Evolutionary conservation across 2,329 filamentous ascomycete genomes (phyloP).

Genomic region (Chaetomium olivaceum): DNA sequence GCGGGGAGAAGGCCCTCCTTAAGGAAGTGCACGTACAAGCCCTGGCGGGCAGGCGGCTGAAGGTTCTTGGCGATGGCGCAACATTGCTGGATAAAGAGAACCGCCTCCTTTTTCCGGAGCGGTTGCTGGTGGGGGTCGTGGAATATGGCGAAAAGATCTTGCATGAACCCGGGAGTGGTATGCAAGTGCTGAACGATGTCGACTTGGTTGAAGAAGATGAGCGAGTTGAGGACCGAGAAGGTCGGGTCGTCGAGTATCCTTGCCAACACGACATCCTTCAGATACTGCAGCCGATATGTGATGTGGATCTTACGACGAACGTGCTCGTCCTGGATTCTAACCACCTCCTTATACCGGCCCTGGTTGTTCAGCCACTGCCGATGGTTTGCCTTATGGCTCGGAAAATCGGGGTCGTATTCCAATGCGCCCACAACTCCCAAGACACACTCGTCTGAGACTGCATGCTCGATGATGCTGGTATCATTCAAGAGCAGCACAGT

Average conservation of each 20-base stretch:
- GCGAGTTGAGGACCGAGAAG: constrained; percentile 93
- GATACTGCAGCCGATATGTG: constrained; percentile 91
- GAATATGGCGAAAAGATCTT: constrained; percentile 87
- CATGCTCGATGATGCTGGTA: constrained; percentile 88
- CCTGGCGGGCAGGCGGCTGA: constrained; percentile 77
- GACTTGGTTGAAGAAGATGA: constrained; percentile 99
- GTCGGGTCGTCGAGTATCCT: constrained; percentile 96
- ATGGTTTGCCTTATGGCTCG: constrained; percentile 95
- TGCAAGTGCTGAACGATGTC: constrained; percentile 97
- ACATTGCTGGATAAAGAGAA: constrained; percentile 95
- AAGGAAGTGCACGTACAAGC: constrained; percentile 87
- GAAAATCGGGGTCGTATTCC: constrained; percentile 98
- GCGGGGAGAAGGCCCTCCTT: constrained; percentile 82
- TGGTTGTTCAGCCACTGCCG: constrained; percentile 87
- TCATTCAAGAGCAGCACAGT: constrained; percentile 92
- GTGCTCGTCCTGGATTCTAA: constrained; percentile 79
- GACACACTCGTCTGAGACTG: constrained; percentile 86
- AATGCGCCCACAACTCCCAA: constrained; percentile 91
- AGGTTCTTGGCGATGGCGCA: constrained; percentile 92
- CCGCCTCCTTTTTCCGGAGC: constrained; percentile 85
- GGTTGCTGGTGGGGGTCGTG: constrained; percentile 62
- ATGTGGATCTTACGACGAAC: constrained; percentile 92
- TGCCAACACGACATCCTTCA: constrained; percentile 97
- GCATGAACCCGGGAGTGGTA: constrained; percentile 72
- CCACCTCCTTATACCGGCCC: constrained; percentile 93